These are phyloP conservation scores for Suillus bovinus DNA, from an alignment of 768 basidiomycete species.

Conservation along the genomic window DNA sequence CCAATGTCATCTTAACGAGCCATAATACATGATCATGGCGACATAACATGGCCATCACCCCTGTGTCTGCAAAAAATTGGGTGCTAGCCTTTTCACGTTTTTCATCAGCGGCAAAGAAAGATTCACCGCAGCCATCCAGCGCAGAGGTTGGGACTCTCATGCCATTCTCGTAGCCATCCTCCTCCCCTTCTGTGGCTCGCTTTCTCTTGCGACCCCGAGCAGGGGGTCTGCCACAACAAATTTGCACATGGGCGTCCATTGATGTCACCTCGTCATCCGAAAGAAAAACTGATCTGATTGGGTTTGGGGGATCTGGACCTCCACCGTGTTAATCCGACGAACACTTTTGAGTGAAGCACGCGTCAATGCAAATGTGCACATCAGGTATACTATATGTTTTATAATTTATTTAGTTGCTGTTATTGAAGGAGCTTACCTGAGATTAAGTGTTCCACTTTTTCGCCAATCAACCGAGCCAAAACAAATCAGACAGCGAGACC, in stretches of 20 bases:
- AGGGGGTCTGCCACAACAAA: background rate
- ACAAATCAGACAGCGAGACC: too few relatives aligned
- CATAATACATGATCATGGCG: constrained; percentile 8
- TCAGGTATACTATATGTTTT: background rate
- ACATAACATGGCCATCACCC: constrained; percentile 11
- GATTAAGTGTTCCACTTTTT: too few relatives aligned
- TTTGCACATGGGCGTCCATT: constrained; percentile 17
- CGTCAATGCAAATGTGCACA: constrained; percentile 28
- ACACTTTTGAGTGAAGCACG: constrained; percentile 35
- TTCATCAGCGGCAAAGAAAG: constrained; percentile 22
- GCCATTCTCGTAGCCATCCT: constrained; percentile 17
- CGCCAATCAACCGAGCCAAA: too few relatives aligned
- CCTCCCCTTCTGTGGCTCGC: background rate
- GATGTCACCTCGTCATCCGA: constrained; percentile 18
- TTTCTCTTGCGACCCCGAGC: background rate
- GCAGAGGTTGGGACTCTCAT: constrained; percentile 27
- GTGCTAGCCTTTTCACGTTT: constrained; percentile 16
- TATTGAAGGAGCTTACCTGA: too few relatives aligned
- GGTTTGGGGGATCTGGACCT: constrained; percentile 15
- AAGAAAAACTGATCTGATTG: constrained; percentile 21
- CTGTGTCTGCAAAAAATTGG: background rate
- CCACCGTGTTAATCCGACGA: constrained; percentile 12
- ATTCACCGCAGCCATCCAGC: constrained; percentile 32
- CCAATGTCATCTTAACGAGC: constrained; percentile 15
- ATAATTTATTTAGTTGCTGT: background rate